Conservation (phyloP, 192 early-diverging fungal species). For the Coemansia sp. region DNA sequence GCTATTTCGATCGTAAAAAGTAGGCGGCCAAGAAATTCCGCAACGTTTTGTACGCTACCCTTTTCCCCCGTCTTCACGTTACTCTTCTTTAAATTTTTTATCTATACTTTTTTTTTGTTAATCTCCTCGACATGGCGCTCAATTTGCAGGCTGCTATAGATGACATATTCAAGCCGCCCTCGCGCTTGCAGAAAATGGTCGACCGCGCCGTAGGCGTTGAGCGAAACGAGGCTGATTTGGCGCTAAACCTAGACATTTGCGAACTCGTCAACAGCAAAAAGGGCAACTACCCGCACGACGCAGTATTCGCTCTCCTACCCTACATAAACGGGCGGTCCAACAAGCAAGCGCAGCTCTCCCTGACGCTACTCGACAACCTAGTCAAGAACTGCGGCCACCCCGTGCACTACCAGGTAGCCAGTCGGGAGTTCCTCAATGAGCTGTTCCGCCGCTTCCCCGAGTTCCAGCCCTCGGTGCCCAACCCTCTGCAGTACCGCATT, state of each 20-base stretch:
- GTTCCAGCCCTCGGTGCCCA: conserved; percentile 67
- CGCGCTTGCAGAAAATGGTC: conserved; percentile 56
- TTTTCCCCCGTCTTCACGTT: too few species aligned
- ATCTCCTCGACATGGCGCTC: conserved; percentile 30
- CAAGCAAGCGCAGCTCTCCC: conserved; percentile 44
- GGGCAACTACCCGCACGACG: conserved; percentile 66
- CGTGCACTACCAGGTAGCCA: conserved; percentile 94
- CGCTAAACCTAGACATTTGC: conserved; percentile 93
- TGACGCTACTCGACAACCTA: conserved; percentile 90
- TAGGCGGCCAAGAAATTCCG: too few species aligned
- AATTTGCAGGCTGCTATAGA: conserved; percentile 48
- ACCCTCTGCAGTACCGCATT: conserved; percentile 82
- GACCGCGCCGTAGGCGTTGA: conserved; percentile 81
- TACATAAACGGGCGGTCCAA: conserved; percentile 56
- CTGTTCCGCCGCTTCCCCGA: conserved; percentile 94
- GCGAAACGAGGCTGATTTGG: conserved; percentile 75
- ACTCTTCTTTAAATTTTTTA: too few species aligned
- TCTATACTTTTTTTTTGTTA: too few species aligned
- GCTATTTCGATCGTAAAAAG: too few species aligned
- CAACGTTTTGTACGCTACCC: too few species aligned
- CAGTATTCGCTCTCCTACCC: conserved; percentile 44
- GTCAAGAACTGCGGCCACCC: conserved; percentile 99
- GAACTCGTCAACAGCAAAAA: conserved; percentile 93
- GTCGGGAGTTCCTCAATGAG: conserved; percentile 97
- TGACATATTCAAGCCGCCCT: conserved; percentile 52